Evolutionary conservation across 2,329 filamentous ascomycete species (phyloP), one percentile per base, ranked within the genome.

Genomic region (Fusarium dlaminii): DNA sequence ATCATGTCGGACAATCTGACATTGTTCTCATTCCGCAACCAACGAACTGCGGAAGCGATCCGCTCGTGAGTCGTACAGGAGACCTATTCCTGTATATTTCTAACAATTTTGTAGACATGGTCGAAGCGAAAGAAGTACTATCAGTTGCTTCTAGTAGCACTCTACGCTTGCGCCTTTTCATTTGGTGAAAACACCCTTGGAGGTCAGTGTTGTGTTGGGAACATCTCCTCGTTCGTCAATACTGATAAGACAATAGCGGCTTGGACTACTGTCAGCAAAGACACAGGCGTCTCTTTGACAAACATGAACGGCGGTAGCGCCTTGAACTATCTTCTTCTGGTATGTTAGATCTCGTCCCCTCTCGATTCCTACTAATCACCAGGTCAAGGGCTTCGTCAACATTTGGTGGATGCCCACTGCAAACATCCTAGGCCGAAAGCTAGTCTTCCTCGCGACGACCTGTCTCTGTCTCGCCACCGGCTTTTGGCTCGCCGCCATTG

Each of bases 291-390:
- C 13, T 9, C 32, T 15, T 0, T 52, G n/a, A 37, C 32, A 37
- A 52, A 52, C 9, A 37, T 52, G 49, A 37, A 37, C 18, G n/a
- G 49, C 0, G 49, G 49, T 3, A 52, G 49, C 24, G 32, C 32
- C 6, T 6, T 52, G 3, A 52, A 52, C 10, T 37, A 52, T 27
- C 32, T 52, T 9, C 17, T 52, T 3, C 49, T 52, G 9, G 49
- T 52, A 9, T 9, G n/a, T 36, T 7, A 3, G 0, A 2, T 6
- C 1, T 11, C 8, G 0, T 8, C 6, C 12, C 15, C 15, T 24
- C 3, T 5, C 5, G 0, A 3, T 24, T 3, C 5, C 2, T 4
- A 2, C 8, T 27, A 1, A n/a, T 52, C 9, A 36, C n/a, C 18
- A 6, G 3, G 1, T 27, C 13, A 15, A 54, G 18, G 49, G 32